Evolutionary conservation across 2,329 filamentous ascomycete species (phyloP), one percentile per base, ranked within the genome.

Genomic region (Ophiostoma triangulosporum): DNA sequence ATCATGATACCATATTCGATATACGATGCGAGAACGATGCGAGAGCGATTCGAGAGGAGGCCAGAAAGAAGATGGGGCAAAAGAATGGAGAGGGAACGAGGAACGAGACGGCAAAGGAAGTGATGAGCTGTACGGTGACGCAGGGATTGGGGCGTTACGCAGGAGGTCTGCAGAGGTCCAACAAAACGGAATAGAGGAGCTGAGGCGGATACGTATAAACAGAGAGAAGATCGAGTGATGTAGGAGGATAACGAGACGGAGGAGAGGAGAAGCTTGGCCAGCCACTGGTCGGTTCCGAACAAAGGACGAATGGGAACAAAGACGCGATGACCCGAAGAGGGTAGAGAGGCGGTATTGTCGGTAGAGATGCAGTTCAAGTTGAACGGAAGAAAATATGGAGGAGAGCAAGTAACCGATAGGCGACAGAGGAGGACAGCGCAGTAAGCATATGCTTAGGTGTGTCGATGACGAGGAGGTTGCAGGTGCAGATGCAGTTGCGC

Each of bases 1-100:
- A 48, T 57, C 57, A 59, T 57, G 54, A 49, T 56, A 57, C 36
- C 57, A 57, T 54, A 48, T 45, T 52, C 40, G 27, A 12, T 27
- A 36, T 31, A 17, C n/a, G 33, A 24, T 27, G 43, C 35, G n/a
- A 35, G 53, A 55, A 36, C 1, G 27, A 20, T 15, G n/a, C 6
- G 5, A 7, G 52, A 8, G 22, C n/a, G 31, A n/a, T n/a, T n/a
- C 14, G 45, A 43, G 33, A 33, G 20, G n/a, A 31, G 20, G n/a
- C 15, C 20, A 12, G 6, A 15, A 8, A 35, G 22, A 22, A 29
- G 26, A 26, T 22, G 32, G 15, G 35, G 52, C 14, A 22, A n/a
- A n/a, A 43, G 20, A 12, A 15, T 24, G 20, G 9, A 38, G 35
- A 20, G n/a, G 5, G 14, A 24, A 22, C 12, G 20, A 15, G 8